These are phyloP conservation scores for Trichoderma brevicompactum DNA, from an alignment of 2,329 filamentous ascomycete species.

Conservation along the genomic window DNA sequence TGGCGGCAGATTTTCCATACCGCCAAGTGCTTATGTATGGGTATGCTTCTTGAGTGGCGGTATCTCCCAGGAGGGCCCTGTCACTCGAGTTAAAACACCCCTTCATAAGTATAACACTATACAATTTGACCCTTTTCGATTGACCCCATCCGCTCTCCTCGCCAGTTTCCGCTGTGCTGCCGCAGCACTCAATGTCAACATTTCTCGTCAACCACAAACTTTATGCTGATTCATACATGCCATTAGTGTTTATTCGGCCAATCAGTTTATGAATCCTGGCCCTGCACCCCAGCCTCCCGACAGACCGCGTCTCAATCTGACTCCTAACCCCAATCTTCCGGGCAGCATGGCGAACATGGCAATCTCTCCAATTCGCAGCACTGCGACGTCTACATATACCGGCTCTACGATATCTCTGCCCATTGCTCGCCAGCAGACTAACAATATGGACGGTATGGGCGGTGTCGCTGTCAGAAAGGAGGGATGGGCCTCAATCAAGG, in stretches of 20 bases:
- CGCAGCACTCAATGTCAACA: constrained; percentile 6
- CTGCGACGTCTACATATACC: constrained; percentile 68
- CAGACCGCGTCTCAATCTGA: constrained; percentile 79
- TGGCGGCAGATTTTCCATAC: constrained; percentile 12
- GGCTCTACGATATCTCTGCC: constrained; percentile 74
- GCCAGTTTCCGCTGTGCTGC: constrained; percentile 1
- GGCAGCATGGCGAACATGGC: constrained; percentile 81
- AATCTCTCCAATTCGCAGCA: constrained; percentile 71
- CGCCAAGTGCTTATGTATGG: constrained; percentile 26
- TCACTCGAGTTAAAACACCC: constrained; percentile 23
- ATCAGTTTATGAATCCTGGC: constrained; percentile 93
- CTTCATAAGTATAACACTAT: constrained; percentile 25
- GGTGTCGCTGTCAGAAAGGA: constrained; percentile 78
- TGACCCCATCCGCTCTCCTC: constrained; percentile 11
- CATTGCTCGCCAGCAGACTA: constrained; percentile 66
- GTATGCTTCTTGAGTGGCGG: constrained; percentile 25
- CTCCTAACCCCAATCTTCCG: constrained; percentile 73
- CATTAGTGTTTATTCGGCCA: constrained; percentile 60
- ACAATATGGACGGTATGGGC: constrained; percentile 65
- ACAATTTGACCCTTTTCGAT: constrained; percentile 26
- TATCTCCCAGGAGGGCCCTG: constrained; percentile 23
- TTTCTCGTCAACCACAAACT: constrained; percentile 2
- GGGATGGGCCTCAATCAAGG: constrained; percentile 84
- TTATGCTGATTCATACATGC: constrained; percentile 27
- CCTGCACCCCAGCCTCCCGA: constrained; percentile 92